A percentile compares a stretch with the other conserved stretches of the same genome.
Evolutionary conservation across 2,329 filamentous ascomycete species (phyloP).

Genomic region (Colletotrichum sp.): DNA sequence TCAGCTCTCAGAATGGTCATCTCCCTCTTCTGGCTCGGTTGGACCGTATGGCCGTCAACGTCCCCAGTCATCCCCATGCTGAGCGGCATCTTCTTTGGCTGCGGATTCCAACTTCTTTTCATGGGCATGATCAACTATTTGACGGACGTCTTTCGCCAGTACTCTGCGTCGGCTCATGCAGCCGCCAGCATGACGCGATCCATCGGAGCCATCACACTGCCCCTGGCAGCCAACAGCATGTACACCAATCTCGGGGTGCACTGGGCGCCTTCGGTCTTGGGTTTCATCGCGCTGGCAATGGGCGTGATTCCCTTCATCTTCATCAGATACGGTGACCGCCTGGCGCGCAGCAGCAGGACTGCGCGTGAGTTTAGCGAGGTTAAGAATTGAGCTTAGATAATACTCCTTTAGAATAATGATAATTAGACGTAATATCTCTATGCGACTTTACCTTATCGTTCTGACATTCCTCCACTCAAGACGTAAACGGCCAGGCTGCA

Average conservation of each 20-base stretch:
- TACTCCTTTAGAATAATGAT: neutral
- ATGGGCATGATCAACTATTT: conserved; percentile 41
- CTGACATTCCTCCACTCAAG: neutral
- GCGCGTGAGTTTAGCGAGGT: neutral
- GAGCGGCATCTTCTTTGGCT: conserved; percentile 48
- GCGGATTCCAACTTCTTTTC: conserved; percentile 36
- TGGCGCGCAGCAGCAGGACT: conserved; percentile 29
- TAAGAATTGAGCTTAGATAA: neutral
- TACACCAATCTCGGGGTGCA: conserved; percentile 35
- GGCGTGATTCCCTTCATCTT: conserved; percentile 36
- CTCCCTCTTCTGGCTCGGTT: conserved; percentile 65
- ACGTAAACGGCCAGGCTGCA: too few species aligned
- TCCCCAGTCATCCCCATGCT: conserved; percentile 41
- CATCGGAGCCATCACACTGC: conserved; percentile 35
- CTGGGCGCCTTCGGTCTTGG: conserved; percentile 39
- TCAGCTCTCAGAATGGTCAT: conserved; percentile 56
- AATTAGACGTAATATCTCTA: neutral
- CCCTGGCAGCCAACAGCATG: conserved; percentile 36
- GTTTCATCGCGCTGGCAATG: conserved; percentile 33
- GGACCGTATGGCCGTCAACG: conserved; percentile 52
- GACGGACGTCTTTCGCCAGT: conserved; percentile 35
- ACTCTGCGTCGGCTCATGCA: conserved; percentile 39
- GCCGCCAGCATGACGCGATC: conserved; percentile 37
- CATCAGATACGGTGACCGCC: conserved; percentile 32
- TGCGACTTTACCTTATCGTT: neutral